These are phyloP conservation scores for Paecilomyces sp. DNA, from an alignment of 2,329 filamentous ascomycete genomes.

Conservation along the genomic window DNA sequence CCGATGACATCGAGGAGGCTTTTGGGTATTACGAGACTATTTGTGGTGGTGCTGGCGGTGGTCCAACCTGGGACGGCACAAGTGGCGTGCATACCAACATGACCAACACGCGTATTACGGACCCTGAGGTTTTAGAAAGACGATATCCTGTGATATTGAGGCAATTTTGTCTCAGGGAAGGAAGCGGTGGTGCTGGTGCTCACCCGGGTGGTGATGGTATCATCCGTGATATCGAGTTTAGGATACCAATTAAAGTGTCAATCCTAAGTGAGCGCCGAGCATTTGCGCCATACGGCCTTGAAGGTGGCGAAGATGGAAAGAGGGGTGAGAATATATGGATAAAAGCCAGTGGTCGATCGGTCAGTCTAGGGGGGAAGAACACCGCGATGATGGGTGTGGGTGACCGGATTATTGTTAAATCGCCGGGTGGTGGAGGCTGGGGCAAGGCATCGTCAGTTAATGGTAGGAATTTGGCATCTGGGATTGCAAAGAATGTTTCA, in stretches of 20 bases:
- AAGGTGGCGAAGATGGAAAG: conserved; percentile 66
- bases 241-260: conserved; percentile 66
- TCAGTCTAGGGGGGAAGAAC: conserved; percentile 52
- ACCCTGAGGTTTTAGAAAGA: conserved; percentile 68
- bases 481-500: background rate
- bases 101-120: conserved; percentile 75
- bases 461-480: background rate
- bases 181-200: conserved; percentile 56
- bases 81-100: conserved; percentile 70
- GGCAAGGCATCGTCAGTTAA: background rate
- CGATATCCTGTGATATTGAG: conserved; percentile 64
- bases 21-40: conserved; percentile 51
- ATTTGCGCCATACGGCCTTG: conserved; percentile 68
- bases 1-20: conserved; percentile 7
- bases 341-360: conserved; percentile 51
- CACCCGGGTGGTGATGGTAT: conserved; percentile 67
- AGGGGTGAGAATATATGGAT: conserved; percentile 82
- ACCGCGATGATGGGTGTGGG: conserved; percentile 49
- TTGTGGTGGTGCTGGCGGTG: conserved; percentile 65
- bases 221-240: conserved; percentile 70
- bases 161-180: conserved; percentile 57
- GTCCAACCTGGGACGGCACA: conserved; percentile 63
- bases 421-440: conserved; percentile 40
- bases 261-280: conserved; percentile 69
- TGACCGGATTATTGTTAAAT: conserved; percentile 51